Base-by-base conservation (phyloP, 768 basidiomycete species). In the Lactarius quietus region DNA sequence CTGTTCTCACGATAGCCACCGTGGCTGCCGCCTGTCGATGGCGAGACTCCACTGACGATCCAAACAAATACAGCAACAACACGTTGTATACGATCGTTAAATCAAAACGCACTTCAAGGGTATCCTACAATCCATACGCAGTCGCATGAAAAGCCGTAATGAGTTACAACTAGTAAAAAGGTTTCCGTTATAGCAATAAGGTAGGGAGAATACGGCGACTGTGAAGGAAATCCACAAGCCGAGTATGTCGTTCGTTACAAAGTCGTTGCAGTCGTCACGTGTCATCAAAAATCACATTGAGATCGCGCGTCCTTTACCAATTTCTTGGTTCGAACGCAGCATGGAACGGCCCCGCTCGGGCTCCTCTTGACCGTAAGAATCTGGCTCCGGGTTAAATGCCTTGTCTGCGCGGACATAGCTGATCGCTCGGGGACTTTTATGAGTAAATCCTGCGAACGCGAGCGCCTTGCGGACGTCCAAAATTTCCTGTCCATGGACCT, bases 371-470 rank as follows among this genome's bases (percentile, higher is more conserved):
- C 79, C 80, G 70, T 80, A 81, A 56, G 79, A 79, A 66, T 85
- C 80, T 48, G 83, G 80, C 70, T 79, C 77, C 65, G 79, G 80
- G 72, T 84, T 85, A 74, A 91, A 89, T 57, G 86, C 86, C 72
- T 80, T 86, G 77, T 92, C 89, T 64, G 84, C 89, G 72, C 87
- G 83, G 70, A 85, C 80, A 76, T 92, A 93, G 74, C 79, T 88
- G 76, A 93, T 84, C 63, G 82, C 82, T 67, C 91, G 87, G 67
- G 92, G 92, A 71, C 88, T 91, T 82, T 89, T 93, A 79, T 94
- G 92, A 36, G 92, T 93, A 78, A 93, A 93, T 58, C 92, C 92
- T 64, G 89, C 91, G 76, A 95, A 96, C 26, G 94, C 93, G 54
- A 93, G 80, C 53, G 89, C 87, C 78, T 98, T 98, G 71, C 95